Evolutionary conservation across 2,329 filamentous ascomycete species (phyloP).

Genomic region (Pseudocercospora pini-densiflorae): DNA sequence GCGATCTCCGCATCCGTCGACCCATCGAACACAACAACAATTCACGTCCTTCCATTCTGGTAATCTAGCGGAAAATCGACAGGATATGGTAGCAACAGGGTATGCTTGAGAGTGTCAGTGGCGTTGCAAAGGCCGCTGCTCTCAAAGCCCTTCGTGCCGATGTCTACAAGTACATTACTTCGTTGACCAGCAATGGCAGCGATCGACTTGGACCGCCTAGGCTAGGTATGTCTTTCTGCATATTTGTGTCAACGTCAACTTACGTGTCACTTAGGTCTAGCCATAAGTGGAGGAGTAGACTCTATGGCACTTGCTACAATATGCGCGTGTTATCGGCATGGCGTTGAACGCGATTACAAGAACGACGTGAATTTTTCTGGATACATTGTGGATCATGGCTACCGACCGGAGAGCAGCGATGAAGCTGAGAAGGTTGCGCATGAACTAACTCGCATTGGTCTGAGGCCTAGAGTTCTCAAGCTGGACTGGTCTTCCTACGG

Average conservation of each 20-base stretch:
- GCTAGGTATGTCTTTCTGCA: constrained; percentile 5
- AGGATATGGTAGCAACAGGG: neutral
- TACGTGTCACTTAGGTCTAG: constrained; percentile 56
- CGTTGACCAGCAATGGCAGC: neutral
- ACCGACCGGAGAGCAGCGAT: constrained; percentile 58
- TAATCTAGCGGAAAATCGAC: neutral
- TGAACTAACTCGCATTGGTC: constrained; percentile 29
- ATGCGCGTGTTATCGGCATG: constrained; percentile 54
- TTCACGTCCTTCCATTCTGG: neutral
- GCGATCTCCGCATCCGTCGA: neutral
- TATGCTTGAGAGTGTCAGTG: constrained; percentile 10
- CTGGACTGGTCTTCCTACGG: constrained; percentile 45
- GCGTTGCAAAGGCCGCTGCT: constrained; percentile 1
- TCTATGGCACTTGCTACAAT: constrained; percentile 94
- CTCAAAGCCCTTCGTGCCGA: constrained; percentile 3
- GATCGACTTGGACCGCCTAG: neutral
- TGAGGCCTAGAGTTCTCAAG: constrained; percentile 34
- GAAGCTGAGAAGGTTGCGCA: constrained; percentile 59
- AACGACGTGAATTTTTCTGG: constrained; percentile 48
- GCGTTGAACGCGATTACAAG: constrained; percentile 13
- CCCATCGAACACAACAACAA: neutral
- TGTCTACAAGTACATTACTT: constrained; percentile 11
- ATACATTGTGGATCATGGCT: constrained; percentile 66
- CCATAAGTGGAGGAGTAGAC: constrained; percentile 90
- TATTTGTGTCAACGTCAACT: neutral